Percentiles rank a stretch among this genome's conserved stretches.
phyloP scores from a whole-genome alignment of 106 monocot genomes.

The Gastrodia elata region DNA sequence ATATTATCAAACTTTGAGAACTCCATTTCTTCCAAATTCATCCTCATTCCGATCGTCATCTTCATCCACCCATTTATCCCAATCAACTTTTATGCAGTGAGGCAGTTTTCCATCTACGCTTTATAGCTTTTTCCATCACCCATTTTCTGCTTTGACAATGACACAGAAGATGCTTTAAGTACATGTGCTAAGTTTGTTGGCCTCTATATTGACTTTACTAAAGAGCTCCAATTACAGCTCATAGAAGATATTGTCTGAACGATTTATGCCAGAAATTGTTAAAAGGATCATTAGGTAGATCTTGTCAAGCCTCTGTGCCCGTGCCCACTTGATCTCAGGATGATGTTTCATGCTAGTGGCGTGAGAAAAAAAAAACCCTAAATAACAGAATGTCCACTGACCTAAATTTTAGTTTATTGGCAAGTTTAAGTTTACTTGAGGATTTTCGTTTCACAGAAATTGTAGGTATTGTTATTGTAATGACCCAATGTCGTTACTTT shows the following conservation, averaged over 20 bases:
- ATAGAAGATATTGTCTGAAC: constrained; percentile 29
- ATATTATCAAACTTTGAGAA: too few relatives aligned
- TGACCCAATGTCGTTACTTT: too few relatives aligned
- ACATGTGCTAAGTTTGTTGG: constrained; percentile 46
- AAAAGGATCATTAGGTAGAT: constrained; percentile 51
- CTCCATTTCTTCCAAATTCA: too few relatives aligned
- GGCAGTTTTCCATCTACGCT: constrained; percentile 72
- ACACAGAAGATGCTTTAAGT: constrained; percentile 45
- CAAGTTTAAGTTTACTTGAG: too few relatives aligned
- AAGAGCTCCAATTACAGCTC: constrained; percentile 44
- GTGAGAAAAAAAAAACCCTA: too few relatives aligned
- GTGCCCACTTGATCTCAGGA: constrained; percentile 49
- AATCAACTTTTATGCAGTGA: constrained; percentile 71
- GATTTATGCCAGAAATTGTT: constrained; percentile 48
- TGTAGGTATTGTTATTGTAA: too few relatives aligned
- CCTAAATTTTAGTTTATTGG: too few relatives aligned
- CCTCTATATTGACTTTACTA: constrained; percentile 57
- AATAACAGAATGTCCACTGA: too few relatives aligned
- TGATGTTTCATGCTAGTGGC: too few relatives aligned
- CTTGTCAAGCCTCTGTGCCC: constrained; percentile 60
- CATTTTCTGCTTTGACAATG: constrained; percentile 57
- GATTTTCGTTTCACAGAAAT: too few relatives aligned
- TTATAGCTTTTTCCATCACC: constrained; percentile 76
- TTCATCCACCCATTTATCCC: constrained; percentile 95
- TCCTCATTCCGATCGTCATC: too few relatives aligned